phyloP scores from a whole-genome alignment of 805 yeast species.

The Metschnikowia lachancei region DNA sequence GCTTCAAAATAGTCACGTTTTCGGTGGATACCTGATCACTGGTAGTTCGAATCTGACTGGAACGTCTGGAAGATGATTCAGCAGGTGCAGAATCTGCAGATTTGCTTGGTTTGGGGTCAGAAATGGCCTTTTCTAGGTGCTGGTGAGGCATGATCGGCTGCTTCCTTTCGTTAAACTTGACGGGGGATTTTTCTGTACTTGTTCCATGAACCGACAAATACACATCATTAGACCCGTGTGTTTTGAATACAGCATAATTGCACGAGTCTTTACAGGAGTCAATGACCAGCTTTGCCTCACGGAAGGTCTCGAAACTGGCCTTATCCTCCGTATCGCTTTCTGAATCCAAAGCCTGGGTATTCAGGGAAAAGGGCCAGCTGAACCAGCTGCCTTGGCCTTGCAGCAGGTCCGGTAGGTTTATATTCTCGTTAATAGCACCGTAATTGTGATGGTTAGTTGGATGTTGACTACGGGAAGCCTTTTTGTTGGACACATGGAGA shows the following conservation, averaged over 20 bases:
- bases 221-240: constrained; percentile 3
- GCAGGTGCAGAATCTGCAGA: neutral
- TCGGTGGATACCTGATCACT: neutral
- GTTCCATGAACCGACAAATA: constrained; percentile 39
- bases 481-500: neutral
- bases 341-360: neutral
- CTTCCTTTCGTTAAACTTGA: constrained; percentile 28
- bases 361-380: constrained; percentile 5
- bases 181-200: constrained; percentile 33
- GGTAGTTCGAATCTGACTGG: neutral
- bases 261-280: constrained; percentile 33
- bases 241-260: constrained; percentile 33
- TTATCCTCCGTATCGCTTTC: constrained; percentile 9
- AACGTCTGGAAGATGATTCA: neutral
- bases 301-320: constrained; percentile 17
- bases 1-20: neutral
- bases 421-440: neutral
- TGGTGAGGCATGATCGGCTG: constrained; percentile 37
- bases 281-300: constrained; percentile 31
- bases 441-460: neutral
- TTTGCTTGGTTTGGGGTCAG: constrained; percentile 1
- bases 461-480: neutral
- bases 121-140: constrained; percentile 29
- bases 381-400: constrained; percentile 3
- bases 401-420: neutral